Evolutionary conservation across 148 eudicot genomes (phyloP), one percentile per base, ranked within the genome.

Genomic region (Camellia sinensis): DNA sequence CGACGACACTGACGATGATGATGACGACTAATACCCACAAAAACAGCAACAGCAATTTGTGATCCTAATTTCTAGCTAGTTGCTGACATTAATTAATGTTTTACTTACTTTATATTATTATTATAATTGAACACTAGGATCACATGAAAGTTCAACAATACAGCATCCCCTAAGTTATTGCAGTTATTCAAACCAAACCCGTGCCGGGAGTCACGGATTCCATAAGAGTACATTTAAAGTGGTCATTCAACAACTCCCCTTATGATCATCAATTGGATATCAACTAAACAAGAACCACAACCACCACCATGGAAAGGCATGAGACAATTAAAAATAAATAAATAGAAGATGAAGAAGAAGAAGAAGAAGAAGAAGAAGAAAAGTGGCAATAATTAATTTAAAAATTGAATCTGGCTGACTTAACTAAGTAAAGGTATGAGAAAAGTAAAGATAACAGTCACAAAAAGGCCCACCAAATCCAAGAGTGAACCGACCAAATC

Each of bases 121-220:
- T 53, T 17, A 76, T 67, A 22, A 71, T 29, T 29, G 78, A 79
- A 77, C 74, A 80, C 50, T 84, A 53, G 69, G 80, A 84, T 90
- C 93, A 92, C 93, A 85, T 85, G 93, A 92, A 92, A 86, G 91
- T 82, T 71, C 75, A 75, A 82, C 77, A 77, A 72, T 67, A 73
- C 81, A 76, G 14, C 80, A 87, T 79, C 72, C 77, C 79, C 74
- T 77, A 80, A 87, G 65, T 89, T 82, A 84, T 77, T 84, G 86
- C 78, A 69, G 73, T 85, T 85, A 72, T 83, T 80, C 87, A 81
- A 83, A 78, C 80, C 82, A 82, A 29, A 70, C 87, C 87, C 85
- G 85, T 85, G 87, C 67, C 74, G 44, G 66, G 7, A 80, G 82
- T 90, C 93, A 92, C 91, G 90, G 90, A 84, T 86, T 82, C 79